These are phyloP conservation scores for Auricularia cornea DNA, from an alignment of 768 basidiomycete genomes.

Conservation along the genomic window DNA sequence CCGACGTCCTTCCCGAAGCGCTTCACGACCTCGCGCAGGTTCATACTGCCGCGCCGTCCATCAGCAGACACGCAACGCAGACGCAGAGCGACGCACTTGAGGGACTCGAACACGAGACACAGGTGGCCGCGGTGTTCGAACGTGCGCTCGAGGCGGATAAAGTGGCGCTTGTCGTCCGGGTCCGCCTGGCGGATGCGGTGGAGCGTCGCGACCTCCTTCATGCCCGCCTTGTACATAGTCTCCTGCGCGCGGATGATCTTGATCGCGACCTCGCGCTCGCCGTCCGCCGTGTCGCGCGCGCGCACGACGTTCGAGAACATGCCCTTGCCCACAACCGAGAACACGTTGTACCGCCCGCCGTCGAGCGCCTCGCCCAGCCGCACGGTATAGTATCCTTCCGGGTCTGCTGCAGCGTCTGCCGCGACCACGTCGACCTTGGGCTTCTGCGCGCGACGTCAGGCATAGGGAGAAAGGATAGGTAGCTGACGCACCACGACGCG, in stretches of 20 bases:
- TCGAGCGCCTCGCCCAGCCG: constrained; percentile 93
- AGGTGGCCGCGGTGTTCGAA: constrained; percentile 97
- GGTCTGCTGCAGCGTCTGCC: constrained; percentile 83
- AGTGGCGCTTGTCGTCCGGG: constrained; percentile 93
- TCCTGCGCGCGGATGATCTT: constrained; percentile 96
- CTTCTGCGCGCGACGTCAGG: constrained; percentile 29
- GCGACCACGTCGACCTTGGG: constrained; percentile 52
- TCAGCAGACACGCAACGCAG: background rate
- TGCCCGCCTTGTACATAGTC: constrained; percentile 92
- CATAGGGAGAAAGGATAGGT: background rate
- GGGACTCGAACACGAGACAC: constrained; percentile 89
- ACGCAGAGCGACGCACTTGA: constrained; percentile 51
- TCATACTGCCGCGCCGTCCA: constrained; percentile 57
- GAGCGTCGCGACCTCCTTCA: constrained; percentile 87
- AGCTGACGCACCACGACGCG: constrained; percentile 38
- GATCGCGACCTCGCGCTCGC: constrained; percentile 80
- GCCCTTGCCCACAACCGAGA: constrained; percentile 91
- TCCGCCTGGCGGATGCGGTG: constrained; percentile 82
- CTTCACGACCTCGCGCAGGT: constrained; percentile 94
- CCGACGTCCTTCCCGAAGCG: constrained; percentile 98
- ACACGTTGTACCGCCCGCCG: constrained; percentile 88
- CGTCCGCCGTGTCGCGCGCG: constrained; percentile 47
- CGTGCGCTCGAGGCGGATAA: constrained; percentile 85
- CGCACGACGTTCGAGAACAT: constrained; percentile 98
- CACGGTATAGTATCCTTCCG: constrained; percentile 92